Evolutionary conservation across 1,284 basidiomycete genomes (phyloP).

Genomic region (Sporisorium sorghi): DNA sequence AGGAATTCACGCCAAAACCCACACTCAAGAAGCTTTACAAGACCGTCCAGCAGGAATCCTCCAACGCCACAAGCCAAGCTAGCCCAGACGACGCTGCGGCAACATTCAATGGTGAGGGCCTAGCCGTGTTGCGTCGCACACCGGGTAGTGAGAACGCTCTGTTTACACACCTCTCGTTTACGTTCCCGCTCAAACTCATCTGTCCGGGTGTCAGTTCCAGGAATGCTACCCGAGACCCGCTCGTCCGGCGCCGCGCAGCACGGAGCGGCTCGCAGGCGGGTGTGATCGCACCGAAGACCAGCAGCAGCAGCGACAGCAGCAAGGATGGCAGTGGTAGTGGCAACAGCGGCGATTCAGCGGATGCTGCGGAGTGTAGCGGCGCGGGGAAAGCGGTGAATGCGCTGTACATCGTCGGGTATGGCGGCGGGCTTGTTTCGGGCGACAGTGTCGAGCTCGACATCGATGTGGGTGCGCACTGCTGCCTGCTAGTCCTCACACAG

Average conservation of each 20-base stretch:
- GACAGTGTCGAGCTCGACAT: constrained; percentile 79
- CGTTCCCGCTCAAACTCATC: constrained; percentile 91
- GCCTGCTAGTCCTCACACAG: constrained; percentile 82
- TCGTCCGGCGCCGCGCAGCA: neutral
- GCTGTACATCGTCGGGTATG: constrained; percentile 87
- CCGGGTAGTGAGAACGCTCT: constrained; percentile 3
- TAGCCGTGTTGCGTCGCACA: constrained; percentile 32
- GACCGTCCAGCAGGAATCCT: constrained; percentile 15
- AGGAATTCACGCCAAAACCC: constrained; percentile 31
- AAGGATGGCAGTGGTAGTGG: too few relatives aligned
- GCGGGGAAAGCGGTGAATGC: constrained; percentile 73
- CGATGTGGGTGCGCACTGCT: constrained; percentile 74
- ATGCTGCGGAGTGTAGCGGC: constrained; percentile 5
- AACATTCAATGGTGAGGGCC: constrained; percentile 45
- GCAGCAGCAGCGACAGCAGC: neutral
- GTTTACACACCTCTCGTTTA: constrained; percentile 81
- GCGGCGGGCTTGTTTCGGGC: constrained; percentile 91
- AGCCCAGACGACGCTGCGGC: neutral
- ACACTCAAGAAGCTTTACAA: constrained; percentile 49
- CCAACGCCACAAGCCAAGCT: too few relatives aligned
- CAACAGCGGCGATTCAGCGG: too few relatives aligned
- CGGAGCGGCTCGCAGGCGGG: neutral
- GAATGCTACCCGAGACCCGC: constrained; percentile 54
- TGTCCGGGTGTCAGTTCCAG: constrained; percentile 74
- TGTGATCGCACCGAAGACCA: neutral